Conservation (phyloP, 2,329 filamentous ascomycete species). For the Colletotrichum eleusines region DNA sequence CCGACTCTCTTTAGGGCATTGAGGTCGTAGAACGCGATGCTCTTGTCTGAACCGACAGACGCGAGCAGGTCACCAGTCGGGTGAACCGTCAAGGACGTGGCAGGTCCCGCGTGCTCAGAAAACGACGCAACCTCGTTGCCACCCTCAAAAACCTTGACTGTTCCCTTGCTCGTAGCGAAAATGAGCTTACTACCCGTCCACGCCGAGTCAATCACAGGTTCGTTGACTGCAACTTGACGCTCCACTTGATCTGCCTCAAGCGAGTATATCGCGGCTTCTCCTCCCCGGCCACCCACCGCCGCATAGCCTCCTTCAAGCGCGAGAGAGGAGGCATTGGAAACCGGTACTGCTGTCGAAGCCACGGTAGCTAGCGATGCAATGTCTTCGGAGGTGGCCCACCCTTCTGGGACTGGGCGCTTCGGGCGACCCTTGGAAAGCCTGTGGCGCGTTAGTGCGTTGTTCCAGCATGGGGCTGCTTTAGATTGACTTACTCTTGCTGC, state of each 20-base stretch:
- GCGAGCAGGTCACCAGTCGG: conserved; percentile 86
- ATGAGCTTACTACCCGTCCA: conserved; percentile 78
- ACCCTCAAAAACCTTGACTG: conserved; percentile 82
- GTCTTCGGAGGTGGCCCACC: conserved; percentile 83
- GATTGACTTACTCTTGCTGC: conserved; percentile 76
- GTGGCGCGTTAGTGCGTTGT: conserved; percentile 32
- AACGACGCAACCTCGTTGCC: conserved; percentile 78
- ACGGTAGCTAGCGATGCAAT: conserved; percentile 65
- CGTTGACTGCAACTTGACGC: conserved; percentile 73
- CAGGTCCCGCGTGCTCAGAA: conserved; percentile 84
- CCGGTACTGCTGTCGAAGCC: conserved; percentile 60
- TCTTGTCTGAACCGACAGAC: conserved; percentile 92
- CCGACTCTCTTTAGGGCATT: conserved; percentile 74
- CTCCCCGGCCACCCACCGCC: conserved; percentile 80
- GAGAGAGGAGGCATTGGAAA: conserved; percentile 63
- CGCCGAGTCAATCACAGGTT: conserved; percentile 73
- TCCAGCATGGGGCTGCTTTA: conserved; percentile 26
- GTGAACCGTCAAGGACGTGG: conserved; percentile 82
- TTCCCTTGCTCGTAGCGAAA: conserved; percentile 80
- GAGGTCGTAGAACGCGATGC: conserved; percentile 90
- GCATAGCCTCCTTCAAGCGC: conserved; percentile 71
- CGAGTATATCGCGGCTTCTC: conserved; percentile 81
- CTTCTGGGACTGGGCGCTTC: conserved; percentile 87
- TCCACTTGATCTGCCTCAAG: conserved; percentile 76
- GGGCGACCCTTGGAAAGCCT: conserved; percentile 90